Base-by-base conservation (phyloP, 2,329 filamentous ascomycete genomes). In the Sordariomycetes sp. region DNA sequence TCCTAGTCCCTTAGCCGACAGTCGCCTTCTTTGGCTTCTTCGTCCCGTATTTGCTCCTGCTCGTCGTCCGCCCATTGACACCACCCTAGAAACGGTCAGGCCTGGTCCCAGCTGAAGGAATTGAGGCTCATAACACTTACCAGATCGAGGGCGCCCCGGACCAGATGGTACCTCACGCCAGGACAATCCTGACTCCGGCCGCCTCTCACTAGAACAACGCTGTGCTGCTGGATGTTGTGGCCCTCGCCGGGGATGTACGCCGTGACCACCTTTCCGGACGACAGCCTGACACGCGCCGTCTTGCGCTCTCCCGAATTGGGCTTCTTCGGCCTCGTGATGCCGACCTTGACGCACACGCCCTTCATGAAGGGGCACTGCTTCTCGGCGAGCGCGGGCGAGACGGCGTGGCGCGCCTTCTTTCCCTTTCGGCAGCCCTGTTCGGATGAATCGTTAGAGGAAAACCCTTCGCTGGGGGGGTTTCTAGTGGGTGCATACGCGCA, bases 191-290 rank as follows among this genome's bases (percentile, higher is more conserved):
- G 94, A 63, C 85, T 86, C 70, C 94, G 81, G 2, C 94, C 94
- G 60, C 94, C 94, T 64, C 94, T 81, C n/a, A 99, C 92, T 64
- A 97, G 79, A 59, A 99, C 94, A 53, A 99, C 94, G 66, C 89
- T 95, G 79, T 99, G 95, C 80, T 97, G 94, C 79, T 97, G 93
- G 64, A 97, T 92, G 73, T 97, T 99, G 76, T 99, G 94, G 54
- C 94, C 93, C 82, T 97, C 93, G 57, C 94, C 94, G 37, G 92
- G 91, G 68, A 99, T 97, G 76, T 97, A 97, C 28, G 89, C 90
- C 60, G 90, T 96, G 62, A 99, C 80, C 60, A 95, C 82, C 69
- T 86, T 90, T 58, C 94, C 94, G 62, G 84, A 92, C 60, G 89
- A 94, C 70, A 99, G 77, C 65, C 92, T 81, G 22, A 99, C 87